A percentile compares a stretch with the other conserved stretches of the same genome.
These are phyloP conservation scores for Punctularia strigosozonata DNA, from an alignment of 768 basidiomycete species.

Conservation along the genomic window DNA sequence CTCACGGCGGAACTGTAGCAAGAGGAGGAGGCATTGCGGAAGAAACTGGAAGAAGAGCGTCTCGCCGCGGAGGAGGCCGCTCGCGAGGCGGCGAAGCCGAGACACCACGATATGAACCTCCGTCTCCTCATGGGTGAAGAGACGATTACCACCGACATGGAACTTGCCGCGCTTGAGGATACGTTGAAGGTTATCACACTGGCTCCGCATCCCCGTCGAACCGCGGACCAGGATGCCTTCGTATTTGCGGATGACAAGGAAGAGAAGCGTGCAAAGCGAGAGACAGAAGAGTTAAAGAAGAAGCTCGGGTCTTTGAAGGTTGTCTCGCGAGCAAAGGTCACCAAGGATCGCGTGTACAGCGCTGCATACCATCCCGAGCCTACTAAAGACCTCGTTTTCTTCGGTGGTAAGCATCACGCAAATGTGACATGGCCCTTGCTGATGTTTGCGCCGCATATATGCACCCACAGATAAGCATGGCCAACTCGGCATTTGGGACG, in stretches of 20 bases:
- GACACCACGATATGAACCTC: constrained; percentile 56
- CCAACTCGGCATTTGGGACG: constrained; percentile 79
- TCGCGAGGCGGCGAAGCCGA: constrained; percentile 53
- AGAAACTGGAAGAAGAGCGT: constrained; percentile 49
- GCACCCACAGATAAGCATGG: constrained; percentile 61
- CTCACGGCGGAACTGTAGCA: constrained; percentile 19
- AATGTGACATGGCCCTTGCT: constrained; percentile 1
- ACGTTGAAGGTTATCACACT: constrained; percentile 30
- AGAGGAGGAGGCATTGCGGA: constrained; percentile 35
- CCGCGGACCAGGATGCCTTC: constrained; percentile 39
- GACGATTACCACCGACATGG: constrained; percentile 28
- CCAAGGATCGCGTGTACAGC: constrained; percentile 61
- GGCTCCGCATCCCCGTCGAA: constrained; percentile 23
- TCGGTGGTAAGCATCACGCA: constrained; percentile 44
- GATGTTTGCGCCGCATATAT: not conserved
- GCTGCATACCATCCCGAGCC: constrained; percentile 73
- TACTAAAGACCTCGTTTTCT: constrained; percentile 76
- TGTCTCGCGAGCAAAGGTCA: constrained; percentile 74
- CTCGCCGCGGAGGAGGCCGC: constrained; percentile 50
- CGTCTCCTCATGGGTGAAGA: constrained; percentile 40
- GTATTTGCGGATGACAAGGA: constrained; percentile 36
- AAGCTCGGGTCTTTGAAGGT: constrained; percentile 46
- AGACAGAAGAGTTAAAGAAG: constrained; percentile 41
- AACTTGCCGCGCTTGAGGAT: constrained; percentile 32
- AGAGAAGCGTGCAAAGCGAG: too few species aligned